Evolutionary conservation across 192 early-diverging fungal genomes (phyloP).

Genomic region (Umbelopsis ramanniana): DNA sequence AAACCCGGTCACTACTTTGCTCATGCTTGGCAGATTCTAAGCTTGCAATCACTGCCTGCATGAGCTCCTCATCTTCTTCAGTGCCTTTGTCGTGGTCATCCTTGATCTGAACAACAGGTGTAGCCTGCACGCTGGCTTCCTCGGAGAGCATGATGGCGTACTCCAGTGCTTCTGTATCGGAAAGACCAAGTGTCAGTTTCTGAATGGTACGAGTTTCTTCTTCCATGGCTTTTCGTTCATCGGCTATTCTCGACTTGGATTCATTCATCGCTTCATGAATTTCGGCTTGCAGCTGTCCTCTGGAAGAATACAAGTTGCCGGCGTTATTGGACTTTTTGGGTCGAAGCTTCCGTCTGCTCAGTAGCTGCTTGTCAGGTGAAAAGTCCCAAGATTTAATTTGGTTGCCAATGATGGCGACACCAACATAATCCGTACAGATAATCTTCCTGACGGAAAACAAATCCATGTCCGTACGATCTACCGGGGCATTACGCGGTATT

Average conservation of each 20-base stretch:
- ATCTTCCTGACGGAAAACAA: conserved; percentile 41
- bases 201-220: conserved; percentile 17
- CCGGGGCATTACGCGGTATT: conserved; percentile 35
- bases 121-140: conserved; percentile 4
- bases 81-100: background rate
- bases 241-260: conserved; percentile 26
- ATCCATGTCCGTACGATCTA: conserved; percentile 41
- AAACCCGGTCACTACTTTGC: background rate
- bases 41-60: conserved; percentile 41
- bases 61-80: conserved; percentile 35
- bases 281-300: conserved; percentile 37
- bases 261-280: conserved; percentile 50
- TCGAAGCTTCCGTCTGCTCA: conserved; percentile 23
- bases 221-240: conserved; percentile 38
- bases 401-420: conserved; percentile 52
- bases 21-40: conserved; percentile 24
- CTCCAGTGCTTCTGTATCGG: conserved; percentile 59
- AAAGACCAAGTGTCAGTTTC: conserved; percentile 45
- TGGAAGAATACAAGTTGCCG: background rate
- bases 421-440: conserved; percentile 42
- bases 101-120: background rate
- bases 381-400: conserved; percentile 63
- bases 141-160: conserved; percentile 61
- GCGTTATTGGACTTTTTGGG: conserved; percentile 26
- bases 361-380: conserved; percentile 43